phyloP scores from a whole-genome alignment of 768 basidiomycete species.

The Tylopilus subfusipes region DNA sequence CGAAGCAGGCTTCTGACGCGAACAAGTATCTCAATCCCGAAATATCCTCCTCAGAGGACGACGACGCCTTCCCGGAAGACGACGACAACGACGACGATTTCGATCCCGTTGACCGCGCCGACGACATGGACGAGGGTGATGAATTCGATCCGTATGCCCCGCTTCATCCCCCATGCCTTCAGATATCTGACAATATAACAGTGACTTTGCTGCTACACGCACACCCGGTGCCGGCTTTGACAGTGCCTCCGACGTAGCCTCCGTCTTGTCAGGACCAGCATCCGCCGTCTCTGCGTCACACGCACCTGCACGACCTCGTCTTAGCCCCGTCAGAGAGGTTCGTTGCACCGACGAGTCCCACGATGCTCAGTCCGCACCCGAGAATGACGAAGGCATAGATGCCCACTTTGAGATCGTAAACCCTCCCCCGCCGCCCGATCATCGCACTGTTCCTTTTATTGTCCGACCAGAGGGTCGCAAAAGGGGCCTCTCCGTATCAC shows the following conservation, averaged over 20 bases:
- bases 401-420: conserved; percentile 56
- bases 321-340: conserved; percentile 65
- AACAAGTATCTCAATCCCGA: conserved; percentile 45
- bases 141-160: conserved; percentile 76
- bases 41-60: conserved; percentile 50
- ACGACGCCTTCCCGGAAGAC: conserved; percentile 44
- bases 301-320: conserved; percentile 41
- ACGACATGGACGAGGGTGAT: conserved; percentile 61
- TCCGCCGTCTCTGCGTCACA: conserved; percentile 48
- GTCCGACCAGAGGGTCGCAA: conserved; percentile 27
- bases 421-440: conserved; percentile 32
- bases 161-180: neutral
- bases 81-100: conserved; percentile 51
- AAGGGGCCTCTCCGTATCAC: conserved; percentile 29
- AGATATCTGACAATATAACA: conserved; percentile 24
- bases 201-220: conserved; percentile 66
- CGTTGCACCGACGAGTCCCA: conserved; percentile 30
- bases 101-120: conserved; percentile 45
- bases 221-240: conserved; percentile 49
- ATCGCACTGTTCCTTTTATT: conserved; percentile 16
- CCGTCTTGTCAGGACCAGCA: conserved; percentile 51
- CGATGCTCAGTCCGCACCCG: conserved; percentile 22
- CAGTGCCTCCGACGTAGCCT: conserved; percentile 61
- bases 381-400: conserved; percentile 32
- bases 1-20: conserved; percentile 22